Base-by-base conservation (phyloP, 176 grass and related monocot genomes). In the Thinopyrum elongatum region DNA sequence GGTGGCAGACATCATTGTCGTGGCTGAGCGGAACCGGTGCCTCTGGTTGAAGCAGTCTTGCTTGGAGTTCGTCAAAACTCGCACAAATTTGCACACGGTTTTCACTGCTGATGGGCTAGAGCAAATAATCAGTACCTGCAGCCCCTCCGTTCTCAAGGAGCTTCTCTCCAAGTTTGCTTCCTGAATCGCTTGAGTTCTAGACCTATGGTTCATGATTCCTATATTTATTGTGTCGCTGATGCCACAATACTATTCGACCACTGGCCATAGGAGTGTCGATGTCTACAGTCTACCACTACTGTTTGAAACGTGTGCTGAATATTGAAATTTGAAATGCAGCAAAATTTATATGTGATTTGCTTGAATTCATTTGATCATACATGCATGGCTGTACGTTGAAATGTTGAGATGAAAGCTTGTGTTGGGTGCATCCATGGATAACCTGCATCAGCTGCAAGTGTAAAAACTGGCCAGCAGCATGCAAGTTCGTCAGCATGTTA, bases 261-360 rank as follows among this genome's bases (percentile, higher is more conserved):
- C 13, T 0, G 44, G 46, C 0, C 46, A 49, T 49, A 49, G 4
- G 0, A 16, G 1, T 49, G 46, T 49, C 0, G 14, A 49, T 60
- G 60, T 61, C 21, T 19, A 8, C 2, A 2, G 55, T 63, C 4
- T 64, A 65, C 27, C 27, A 65, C 27, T 65, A 30, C 12, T 30
- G 0, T 7, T 65, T 2, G 0, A 19, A 2, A 69, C 36, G 3
- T 69, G 17, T 69, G 19, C 30, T 11, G 1, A 19, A 11, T 69
- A 34, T 1, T 11, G 8, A 36, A 17, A 69, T 36, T 0, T 36
- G 8, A 69, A 8, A 69, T 36, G 30, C 16, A 10, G 16, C 16
- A 68, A 68, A 68, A 34, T 8, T 31, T 31, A 0, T 35, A 68
- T 68, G 30, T 5, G 8, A 0, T 22, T 69, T 21, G 30, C 31